Evolutionary conservation across 257 asterid genomes (phyloP), one percentile per base, ranked within the genome.

Genomic region (Rauvolfia tetraphylla): DNA sequence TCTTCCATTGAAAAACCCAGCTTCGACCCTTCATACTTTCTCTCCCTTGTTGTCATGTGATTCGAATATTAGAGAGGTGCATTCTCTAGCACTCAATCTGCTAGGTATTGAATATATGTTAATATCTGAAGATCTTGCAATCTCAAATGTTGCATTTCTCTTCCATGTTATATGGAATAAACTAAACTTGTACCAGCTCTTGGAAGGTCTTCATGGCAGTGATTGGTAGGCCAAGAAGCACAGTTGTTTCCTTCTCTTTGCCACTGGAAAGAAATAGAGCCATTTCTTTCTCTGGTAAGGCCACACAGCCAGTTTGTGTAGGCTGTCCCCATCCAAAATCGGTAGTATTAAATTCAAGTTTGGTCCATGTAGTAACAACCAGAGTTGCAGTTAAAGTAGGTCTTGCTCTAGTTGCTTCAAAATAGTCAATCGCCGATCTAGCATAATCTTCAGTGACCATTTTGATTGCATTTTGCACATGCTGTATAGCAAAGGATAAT

Each of bases 301-400:
- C 48, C 34, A 79, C 78, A 3, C 70, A 46, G 41, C 82, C 82
- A 18, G 78, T 62, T 51, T 62, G 75, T 15, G 56, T 61, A 0
- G 82, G 78, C 74, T 41, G 62, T 49, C 82, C 82, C 82, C 82
- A 79, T 41, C 82, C 82, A 34, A 79, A 79, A 66, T 79, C 82
- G 5, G 75, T 73, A 31, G 78, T 68, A 36, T 73, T 44, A 36
- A 79, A 79, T 42, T 78, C 9, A 7, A 79, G 78, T 56, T 54
- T 73, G 20, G 78, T 38, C 82, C 82, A 79, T 42, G 82, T 14
- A 49, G 78, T 65, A 10, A 79, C 48, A 11, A 73, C 53, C 49
- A 79, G 73, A n/a, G 78, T 79, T 1, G 75, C 82, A 7, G 61
- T 56, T 13, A 79, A 29, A 3, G 62, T n/a, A 49, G 82, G 82